Conservation (phyloP, 257 asterid genomes). For the Fraxinus americana region DNA sequence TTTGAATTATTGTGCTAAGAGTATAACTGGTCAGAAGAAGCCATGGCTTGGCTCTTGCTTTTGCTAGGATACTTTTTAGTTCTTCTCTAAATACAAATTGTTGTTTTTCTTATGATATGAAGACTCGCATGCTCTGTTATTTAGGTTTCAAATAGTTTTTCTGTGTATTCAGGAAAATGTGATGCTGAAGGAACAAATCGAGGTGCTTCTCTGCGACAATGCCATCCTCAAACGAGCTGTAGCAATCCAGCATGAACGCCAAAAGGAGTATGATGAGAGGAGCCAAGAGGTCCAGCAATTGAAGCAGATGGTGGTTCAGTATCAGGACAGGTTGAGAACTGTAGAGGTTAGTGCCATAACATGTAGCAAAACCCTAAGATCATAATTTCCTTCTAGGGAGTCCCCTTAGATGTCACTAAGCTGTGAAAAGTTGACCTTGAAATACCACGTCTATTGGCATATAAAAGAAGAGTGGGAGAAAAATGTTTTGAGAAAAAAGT, state of each 20-base stretch:
- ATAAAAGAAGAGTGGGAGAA: no score
- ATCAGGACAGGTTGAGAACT: conserved; percentile 67
- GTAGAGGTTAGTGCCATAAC: conserved; percentile 45
- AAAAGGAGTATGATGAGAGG: conserved; percentile 69
- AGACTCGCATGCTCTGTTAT: neutral
- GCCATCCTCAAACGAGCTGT: conserved; percentile 79
- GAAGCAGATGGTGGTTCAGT: conserved; percentile 67
- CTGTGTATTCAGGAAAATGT: conserved; percentile 42
- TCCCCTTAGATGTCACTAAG: neutral
- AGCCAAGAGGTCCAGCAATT: conserved; percentile 65
- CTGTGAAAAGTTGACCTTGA: neutral
- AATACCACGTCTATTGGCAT: neutral
- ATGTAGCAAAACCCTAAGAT: no score
- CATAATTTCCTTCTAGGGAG: neutral
- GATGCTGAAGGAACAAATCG: conserved; percentile 73
- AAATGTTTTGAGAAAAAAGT: no score
- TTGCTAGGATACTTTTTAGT: neutral
- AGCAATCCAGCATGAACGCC: conserved; percentile 78
- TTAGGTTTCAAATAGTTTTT: neutral
- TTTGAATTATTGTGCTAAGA: neutral
- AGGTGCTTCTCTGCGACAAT: conserved; percentile 54
- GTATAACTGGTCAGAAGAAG: neutral
- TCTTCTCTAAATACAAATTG: neutral
- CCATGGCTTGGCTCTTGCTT: neutral
- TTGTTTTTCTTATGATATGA: neutral